Conservation (phyloP, 495 filamentous ascomycete species). For the Neurospora sublineolata region DNA sequence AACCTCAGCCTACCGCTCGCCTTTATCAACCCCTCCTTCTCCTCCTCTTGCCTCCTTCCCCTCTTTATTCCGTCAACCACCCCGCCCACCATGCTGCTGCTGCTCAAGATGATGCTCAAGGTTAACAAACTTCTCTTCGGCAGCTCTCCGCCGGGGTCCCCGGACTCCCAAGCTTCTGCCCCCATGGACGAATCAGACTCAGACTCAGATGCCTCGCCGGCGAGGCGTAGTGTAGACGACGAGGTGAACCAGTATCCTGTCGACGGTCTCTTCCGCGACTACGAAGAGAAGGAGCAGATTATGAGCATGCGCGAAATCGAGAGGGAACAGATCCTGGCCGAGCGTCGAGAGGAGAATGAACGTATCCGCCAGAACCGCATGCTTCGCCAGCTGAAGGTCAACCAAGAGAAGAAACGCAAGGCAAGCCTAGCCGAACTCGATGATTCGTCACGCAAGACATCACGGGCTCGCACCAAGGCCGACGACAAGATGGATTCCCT, state of each 20-base stretch:
- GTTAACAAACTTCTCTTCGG: not conserved
- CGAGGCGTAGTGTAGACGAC: conserved; percentile 42
- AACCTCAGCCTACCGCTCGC: not conserved
- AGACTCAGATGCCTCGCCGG: conserved; percentile 48
- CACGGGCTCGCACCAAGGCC: conserved; percentile 70
- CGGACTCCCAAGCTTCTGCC: conserved; percentile 65
- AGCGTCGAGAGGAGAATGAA: conserved; percentile 71
- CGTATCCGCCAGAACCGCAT: conserved; percentile 70
- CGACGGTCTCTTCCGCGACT: conserved; percentile 74
- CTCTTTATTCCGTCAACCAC: not conserved
- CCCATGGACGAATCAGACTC: conserved; percentile 86
- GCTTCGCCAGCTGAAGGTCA: conserved; percentile 68
- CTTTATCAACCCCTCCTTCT: not conserved
- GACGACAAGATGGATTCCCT: conserved; percentile 77
- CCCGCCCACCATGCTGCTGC: conserved; percentile 2
- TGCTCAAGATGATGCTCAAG: not conserved
- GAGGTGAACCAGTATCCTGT: conserved; percentile 67
- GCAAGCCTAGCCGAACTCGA: conserved; percentile 64
- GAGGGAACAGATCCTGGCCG: conserved; percentile 79
- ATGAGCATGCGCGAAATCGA: conserved; percentile 81
- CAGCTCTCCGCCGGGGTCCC: conserved; percentile 47
- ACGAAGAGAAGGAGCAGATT: conserved; percentile 69
- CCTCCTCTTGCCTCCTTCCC: not conserved
- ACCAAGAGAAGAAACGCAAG: conserved; percentile 67
- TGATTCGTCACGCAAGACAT: conserved; percentile 61